These are phyloP conservation scores for Candida nanaspora DNA, from an alignment of 805 yeast genomes.

Conservation along the genomic window DNA sequence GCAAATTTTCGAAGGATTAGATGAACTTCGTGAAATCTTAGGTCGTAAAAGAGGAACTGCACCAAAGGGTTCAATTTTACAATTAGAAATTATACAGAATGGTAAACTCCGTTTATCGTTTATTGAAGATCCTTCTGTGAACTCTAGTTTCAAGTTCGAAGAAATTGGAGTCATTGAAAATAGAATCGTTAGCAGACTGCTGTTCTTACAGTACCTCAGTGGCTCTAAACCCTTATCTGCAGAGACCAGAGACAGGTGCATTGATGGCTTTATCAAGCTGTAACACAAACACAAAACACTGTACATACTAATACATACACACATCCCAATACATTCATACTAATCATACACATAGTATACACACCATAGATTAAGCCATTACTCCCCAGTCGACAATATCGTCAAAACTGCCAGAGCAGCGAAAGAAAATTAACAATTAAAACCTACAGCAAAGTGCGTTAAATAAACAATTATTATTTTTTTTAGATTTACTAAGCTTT, in stretches of 20 bases:
- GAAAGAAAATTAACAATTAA: too few relatives aligned
- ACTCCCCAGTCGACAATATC: too few relatives aligned
- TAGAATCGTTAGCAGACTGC: slow-evolving; percentile 56
- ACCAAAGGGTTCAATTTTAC: slow-evolving; percentile 62
- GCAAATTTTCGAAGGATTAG: slow-evolving; percentile 40
- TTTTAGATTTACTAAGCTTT: too few relatives aligned
- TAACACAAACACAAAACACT: background rate
- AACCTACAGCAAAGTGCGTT: too few relatives aligned
- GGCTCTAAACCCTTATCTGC: slow-evolving; percentile 62
- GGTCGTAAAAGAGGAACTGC: slow-evolving; percentile 58
- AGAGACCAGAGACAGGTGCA: slow-evolving; percentile 30
- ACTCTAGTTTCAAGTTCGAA: slow-evolving; percentile 24
- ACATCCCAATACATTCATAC: too few relatives aligned
- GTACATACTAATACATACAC: too few relatives aligned
- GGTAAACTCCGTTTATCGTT: slow-evolving; percentile 42
- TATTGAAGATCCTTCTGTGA: slow-evolving; percentile 24
- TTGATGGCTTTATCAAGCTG: slow-evolving; percentile 10
- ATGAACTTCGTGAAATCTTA: slow-evolving; percentile 57
- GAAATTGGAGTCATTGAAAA: slow-evolving; percentile 49
- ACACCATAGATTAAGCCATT: too few relatives aligned
- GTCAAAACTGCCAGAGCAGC: too few relatives aligned
- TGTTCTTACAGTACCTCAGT: slow-evolving; percentile 70
- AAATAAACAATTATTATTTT: too few relatives aligned
- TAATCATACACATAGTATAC: too few relatives aligned
- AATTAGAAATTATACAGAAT: slow-evolving; percentile 43